Base-by-base conservation (phyloP, 2,329 filamentous ascomycete species). In the Emergomyces orientalis region DNA sequence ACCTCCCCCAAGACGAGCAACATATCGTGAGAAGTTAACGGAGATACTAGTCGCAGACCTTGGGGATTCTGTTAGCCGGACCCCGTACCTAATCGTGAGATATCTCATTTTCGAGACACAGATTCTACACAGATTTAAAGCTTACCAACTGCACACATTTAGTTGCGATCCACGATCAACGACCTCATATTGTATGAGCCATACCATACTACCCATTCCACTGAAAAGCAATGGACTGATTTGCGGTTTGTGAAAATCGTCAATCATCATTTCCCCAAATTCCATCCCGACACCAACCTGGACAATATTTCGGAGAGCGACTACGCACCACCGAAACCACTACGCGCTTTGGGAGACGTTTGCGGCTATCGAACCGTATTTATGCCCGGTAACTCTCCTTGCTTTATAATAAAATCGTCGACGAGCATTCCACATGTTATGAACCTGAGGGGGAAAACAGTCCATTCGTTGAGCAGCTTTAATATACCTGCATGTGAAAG, bases 111-210 rank as follows among this genome's bases (percentile, higher is more conserved):
- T n/a, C 19, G 13, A n/a, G 11, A 25, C 6, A 22, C 32, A 45
- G 17, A 3, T 13, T 27, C 34, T 37, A 52, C 14, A 3, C 5
- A 61, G 25, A 41, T 17, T 61, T 56, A 1, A 41, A 52, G 14
- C 59, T 60, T 22, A 60, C 59, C 19, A 52, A 41, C 22, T 49
- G 7, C 37, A 43, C 30, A 37, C 17, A 58, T 45, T 45, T 66
- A 91, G 88, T 79, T 92, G 34, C 89, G 93, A 59, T 90, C 90
- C 58, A 82, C 84, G 11, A 87, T 85, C 64, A 88, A 96, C 66
- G 92, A 97, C 71, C 78, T 97, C 41, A 88, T 88, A 13, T 83
- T 97, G 55, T 99, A 97, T 72, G 86, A 94, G 72, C 91, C 93
- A 1, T 88, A 91, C 68, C 81, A 84, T 51, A 78, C 78, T 65